phyloP scores from a whole-genome alignment of 1,284 basidiomycete genomes.

The Inonotus hispidus region DNA sequence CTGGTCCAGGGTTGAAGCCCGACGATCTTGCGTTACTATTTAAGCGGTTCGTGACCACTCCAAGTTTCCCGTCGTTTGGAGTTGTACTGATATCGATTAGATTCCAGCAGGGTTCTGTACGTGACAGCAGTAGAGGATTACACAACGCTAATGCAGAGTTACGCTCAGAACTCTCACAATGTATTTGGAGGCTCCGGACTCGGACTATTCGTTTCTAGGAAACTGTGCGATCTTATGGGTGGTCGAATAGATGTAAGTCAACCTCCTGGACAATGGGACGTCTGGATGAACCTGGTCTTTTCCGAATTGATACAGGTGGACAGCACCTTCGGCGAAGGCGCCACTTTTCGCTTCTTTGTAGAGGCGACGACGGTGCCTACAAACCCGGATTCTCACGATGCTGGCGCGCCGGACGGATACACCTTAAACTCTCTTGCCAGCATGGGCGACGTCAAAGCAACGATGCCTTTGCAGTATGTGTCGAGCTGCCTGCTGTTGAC shows the following conservation, averaged over 20 bases:
- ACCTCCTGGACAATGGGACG: background rate
- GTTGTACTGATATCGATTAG: conserved; percentile 11
- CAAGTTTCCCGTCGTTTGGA: background rate
- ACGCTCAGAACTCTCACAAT: conserved; percentile 23
- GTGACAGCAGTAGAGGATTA: background rate
- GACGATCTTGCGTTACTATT: conserved; percentile 24
- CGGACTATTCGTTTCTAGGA: conserved; percentile 26
- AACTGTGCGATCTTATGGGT: conserved; percentile 27
- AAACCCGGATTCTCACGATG: conserved; percentile 4
- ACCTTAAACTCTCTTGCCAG: background rate
- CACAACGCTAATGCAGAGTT: background rate
- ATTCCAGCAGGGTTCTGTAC: conserved; percentile 25
- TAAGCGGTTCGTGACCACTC: conserved; percentile 19
- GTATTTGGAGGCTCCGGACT: conserved; percentile 29
- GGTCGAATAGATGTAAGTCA: conserved; percentile 26
- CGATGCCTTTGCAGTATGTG: conserved; percentile 10
- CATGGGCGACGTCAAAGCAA: conserved; percentile 3
- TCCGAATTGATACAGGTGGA: conserved; percentile 18
- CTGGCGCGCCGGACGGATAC: background rate
- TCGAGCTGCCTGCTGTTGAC: background rate
- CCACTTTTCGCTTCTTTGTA: conserved; percentile 28
- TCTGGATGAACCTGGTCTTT: background rate
- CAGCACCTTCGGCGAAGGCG: conserved; percentile 23
- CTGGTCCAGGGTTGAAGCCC: conserved; percentile 25
- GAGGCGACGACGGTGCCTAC: conserved; percentile 19